Percentiles rank a stretch among this genome's conserved stretches.
Evolutionary conservation across 129 eudicot species (phyloP).

Genomic region (Tanacetum coccineum): DNA sequence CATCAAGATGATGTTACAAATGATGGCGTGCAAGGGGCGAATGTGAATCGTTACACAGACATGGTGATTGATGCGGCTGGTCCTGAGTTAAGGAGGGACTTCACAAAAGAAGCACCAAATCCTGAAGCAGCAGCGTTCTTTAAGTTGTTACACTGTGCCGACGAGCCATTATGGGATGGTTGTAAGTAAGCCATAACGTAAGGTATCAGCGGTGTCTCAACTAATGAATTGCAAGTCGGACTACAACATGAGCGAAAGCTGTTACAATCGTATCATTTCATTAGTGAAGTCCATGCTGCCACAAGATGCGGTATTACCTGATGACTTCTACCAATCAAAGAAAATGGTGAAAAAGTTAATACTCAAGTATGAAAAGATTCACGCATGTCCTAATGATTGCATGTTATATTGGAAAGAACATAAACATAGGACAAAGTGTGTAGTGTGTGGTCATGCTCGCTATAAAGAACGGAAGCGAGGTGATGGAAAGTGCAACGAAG

Average conservation of each 20-base stretch:
- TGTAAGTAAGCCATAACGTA: neutral
- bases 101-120: neutral
- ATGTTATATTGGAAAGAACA: neutral
- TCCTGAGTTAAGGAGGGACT: neutral
- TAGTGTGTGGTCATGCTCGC: neutral
- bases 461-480: neutral
- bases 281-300: neutral
- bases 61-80: conserved; percentile 3
- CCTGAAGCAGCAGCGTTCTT: neutral
- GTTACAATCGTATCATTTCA: neutral
- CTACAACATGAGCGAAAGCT: neutral
- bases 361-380: neutral
- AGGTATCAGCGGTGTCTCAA: conserved; percentile 1
- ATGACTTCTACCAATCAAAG: neutral
- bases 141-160: neutral
- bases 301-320: neutral
- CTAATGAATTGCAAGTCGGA: neutral
- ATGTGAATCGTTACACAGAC: neutral
- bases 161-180: neutral
- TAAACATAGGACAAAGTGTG: neutral
- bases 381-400: conserved; percentile 9
- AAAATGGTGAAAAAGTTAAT: neutral
- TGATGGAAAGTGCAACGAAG: neutral
- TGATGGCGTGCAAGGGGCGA: neutral
- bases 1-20: neutral